phyloP scores from a whole-genome alignment of 257 asterid genomes.

The Craterostigma plantagineum region DNA sequence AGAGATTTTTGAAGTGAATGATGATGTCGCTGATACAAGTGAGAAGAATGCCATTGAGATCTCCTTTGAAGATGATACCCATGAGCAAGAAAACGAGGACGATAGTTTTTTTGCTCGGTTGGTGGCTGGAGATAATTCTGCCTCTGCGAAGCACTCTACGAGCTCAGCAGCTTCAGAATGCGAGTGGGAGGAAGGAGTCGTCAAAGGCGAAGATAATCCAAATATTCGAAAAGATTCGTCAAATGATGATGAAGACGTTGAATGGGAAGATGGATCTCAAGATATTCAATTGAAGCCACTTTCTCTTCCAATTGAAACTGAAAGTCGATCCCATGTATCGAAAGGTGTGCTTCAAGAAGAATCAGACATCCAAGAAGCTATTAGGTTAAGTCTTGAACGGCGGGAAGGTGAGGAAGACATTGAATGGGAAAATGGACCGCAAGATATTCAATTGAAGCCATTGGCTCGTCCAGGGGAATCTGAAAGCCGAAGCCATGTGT shows the following conservation, averaged over 20 bases:
- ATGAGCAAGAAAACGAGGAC: constrained; percentile 23
- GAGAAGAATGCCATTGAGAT: constrained; percentile 52
- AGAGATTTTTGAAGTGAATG: constrained; percentile 13
- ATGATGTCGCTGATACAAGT: constrained; percentile 13
- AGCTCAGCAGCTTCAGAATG: constrained; percentile 27
- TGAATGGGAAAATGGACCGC: constrained; percentile 78
- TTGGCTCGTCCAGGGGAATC: constrained; percentile 16
- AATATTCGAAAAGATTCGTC: constrained; percentile 15
- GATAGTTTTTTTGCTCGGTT: constrained; percentile 54
- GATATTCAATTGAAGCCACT: constrained; percentile 22
- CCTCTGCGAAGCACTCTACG: constrained; percentile 1
- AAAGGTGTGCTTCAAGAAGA: constrained; percentile 58
- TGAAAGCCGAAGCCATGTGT: constrained; percentile 10
- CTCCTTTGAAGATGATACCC: constrained; percentile 50
- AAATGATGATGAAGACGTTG: constrained; percentile 40
- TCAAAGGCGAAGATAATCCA: constrained; percentile 18
- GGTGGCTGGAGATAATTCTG: constrained; percentile 52
- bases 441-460: constrained; percentile 22
- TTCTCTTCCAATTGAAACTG: constrained; percentile 16
- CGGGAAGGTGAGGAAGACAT: constrained; percentile 31
- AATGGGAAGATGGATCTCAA: constrained; percentile 73
- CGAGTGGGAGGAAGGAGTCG: constrained; percentile 47
- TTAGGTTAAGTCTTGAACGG: constrained; percentile 10
- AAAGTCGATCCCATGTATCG: constrained; percentile 12
- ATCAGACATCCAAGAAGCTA: constrained; percentile 59